Percentiles rank a stretch among this genome's conserved stretches.
These are phyloP conservation scores for Amoeboradix gromovi DNA, from an alignment of 371 early-diverging fungal species.

Conservation along the genomic window DNA sequence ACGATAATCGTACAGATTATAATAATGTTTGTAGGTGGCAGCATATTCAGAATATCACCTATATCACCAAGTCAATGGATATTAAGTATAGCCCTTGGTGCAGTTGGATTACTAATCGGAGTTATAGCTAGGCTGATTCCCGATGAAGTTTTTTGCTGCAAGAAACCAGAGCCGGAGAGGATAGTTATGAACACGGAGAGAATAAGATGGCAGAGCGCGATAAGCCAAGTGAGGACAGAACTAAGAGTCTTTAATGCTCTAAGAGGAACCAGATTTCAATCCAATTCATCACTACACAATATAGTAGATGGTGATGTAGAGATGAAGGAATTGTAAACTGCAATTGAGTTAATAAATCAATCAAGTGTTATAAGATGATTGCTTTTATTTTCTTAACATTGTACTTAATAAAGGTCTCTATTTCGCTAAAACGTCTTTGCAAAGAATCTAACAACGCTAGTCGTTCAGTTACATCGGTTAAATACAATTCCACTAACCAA, in stretches of 20 bases:
- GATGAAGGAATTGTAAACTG: no score
- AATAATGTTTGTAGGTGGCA: constrained; percentile 18
- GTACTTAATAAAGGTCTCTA: no score
- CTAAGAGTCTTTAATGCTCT: constrained; percentile 3
- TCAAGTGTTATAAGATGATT: no score
- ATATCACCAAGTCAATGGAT: background rate
- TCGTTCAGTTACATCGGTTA: no score
- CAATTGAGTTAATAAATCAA: no score
- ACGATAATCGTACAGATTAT: constrained; percentile 23
- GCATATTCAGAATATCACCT: constrained; percentile 1
- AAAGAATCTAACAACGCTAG: no score
- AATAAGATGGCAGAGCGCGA: constrained; percentile 2
- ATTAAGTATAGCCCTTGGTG: background rate
- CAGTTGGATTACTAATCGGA: background rate
- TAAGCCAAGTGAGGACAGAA: constrained; percentile 2
- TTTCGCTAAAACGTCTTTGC: no score
- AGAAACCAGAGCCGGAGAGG: background rate
- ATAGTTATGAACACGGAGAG: constrained; percentile 4
- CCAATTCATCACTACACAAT: no score
- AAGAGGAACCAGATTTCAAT: constrained; percentile 1
- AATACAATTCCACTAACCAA: no score
- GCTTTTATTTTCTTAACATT: no score
- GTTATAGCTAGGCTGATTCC: background rate
- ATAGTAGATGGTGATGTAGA: no score
- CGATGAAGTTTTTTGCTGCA: background rate